These are phyloP conservation scores for Tremella mesenterica DNA, from an alignment of 768 basidiomycete species.

Conservation along the genomic window DNA sequence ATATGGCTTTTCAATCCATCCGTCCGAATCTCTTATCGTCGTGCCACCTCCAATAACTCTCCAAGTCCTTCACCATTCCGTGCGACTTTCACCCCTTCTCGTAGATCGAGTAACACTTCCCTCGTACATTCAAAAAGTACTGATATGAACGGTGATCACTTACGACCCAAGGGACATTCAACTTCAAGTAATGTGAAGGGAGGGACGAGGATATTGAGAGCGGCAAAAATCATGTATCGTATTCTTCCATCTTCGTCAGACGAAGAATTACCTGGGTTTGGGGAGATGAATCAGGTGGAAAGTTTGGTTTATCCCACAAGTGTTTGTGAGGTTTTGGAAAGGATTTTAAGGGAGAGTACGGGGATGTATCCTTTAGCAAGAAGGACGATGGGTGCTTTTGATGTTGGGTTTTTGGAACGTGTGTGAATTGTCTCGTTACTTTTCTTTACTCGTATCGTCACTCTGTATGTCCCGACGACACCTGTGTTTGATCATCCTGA, in stretches of 20 bases:
- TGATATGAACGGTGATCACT: neutral
- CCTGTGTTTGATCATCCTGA: too few relatives aligned
- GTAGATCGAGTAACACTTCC: constrained; percentile 19
- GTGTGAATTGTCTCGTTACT: constrained; percentile 1
- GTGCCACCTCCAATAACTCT: constrained; percentile 53
- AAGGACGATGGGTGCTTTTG: constrained; percentile 37
- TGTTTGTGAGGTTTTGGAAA: constrained; percentile 63
- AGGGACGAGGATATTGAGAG: constrained; percentile 11
- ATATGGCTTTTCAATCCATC: constrained; percentile 93
- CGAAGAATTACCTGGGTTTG: constrained; percentile 52
- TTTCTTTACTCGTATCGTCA: too few relatives aligned
- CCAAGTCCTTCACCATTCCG: constrained; percentile 47
- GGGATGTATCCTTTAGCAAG: constrained; percentile 31
- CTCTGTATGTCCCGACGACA: too few relatives aligned
- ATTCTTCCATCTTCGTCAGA: neutral
- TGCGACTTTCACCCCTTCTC: neutral
- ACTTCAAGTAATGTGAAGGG: neutral
- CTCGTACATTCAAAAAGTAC: neutral
- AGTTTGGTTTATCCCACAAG: constrained; percentile 71
- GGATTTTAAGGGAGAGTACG: constrained; percentile 64
- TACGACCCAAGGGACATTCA: neutral
- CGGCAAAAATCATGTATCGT: constrained; percentile 67
- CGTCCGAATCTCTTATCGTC: constrained; percentile 67
- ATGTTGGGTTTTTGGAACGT: constrained; percentile 43
- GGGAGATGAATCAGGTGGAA: constrained; percentile 81